Conservation (phyloP, 2,329 filamentous ascomycete genomes). For the Trichoderma guizhouense region DNA sequence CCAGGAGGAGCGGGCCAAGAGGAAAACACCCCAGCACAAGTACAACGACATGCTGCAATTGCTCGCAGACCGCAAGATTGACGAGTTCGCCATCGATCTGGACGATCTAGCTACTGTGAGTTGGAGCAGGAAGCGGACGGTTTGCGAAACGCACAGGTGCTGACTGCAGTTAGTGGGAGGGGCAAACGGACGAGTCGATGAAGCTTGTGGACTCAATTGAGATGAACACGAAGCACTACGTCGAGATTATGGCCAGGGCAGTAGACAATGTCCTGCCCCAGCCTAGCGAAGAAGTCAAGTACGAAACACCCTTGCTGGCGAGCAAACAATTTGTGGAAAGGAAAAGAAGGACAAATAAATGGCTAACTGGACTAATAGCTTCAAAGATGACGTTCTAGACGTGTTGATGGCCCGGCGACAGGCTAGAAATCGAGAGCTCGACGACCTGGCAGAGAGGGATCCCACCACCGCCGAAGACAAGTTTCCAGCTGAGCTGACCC, state of each 20-base stretch:
- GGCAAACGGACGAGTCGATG: conserved; percentile 62
- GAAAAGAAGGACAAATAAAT: neutral
- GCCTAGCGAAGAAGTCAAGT: conserved; percentile 74
- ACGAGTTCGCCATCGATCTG: conserved; percentile 81
- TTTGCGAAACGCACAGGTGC: neutral
- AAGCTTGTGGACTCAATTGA: conserved; percentile 81
- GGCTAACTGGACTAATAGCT: conserved; percentile 47
- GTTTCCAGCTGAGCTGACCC: conserved; percentile 87
- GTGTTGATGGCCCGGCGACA: conserved; percentile 92
- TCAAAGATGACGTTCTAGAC: conserved; percentile 96
- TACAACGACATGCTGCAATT: conserved; percentile 87
- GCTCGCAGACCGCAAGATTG: conserved; percentile 72
- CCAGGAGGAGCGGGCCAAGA: conserved; percentile 47
- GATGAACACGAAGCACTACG: conserved; percentile 89
- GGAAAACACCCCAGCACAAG: conserved; percentile 67
- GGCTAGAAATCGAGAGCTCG: conserved; percentile 76
- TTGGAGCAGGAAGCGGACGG: neutral
- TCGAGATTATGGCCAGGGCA: conserved; percentile 84
- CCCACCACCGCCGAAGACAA: conserved; percentile 66
- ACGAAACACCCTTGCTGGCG: conserved; percentile 31
- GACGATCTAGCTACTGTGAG: conserved; percentile 77
- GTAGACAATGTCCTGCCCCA: conserved; percentile 83
- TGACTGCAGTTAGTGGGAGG: conserved; percentile 62
- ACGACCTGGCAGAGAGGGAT: conserved; percentile 64
- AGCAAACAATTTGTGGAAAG: neutral